Evolutionary conservation across 2,329 filamentous ascomycete species (phyloP).

Genomic region (Penicillium sp.): DNA sequence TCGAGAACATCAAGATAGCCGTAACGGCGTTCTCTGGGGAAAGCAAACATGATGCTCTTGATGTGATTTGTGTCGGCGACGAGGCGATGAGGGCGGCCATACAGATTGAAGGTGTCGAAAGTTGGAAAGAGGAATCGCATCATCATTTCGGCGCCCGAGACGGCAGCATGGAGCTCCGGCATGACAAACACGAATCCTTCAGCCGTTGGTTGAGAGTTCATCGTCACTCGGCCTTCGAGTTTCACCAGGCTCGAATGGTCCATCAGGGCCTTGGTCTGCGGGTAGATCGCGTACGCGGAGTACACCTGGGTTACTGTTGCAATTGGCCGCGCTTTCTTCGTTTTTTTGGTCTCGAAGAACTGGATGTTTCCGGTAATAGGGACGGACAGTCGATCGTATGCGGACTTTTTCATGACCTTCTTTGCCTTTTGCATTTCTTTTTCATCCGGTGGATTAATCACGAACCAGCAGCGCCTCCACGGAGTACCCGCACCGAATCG

Average conservation of each 20-base stretch:
- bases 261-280: constrained; percentile 86
- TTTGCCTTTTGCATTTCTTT: constrained; percentile 81
- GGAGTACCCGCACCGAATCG: constrained; percentile 92
- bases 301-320: constrained; percentile 87
- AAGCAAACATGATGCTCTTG: constrained; percentile 93
- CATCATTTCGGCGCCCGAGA: constrained; percentile 93
- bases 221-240: constrained; percentile 82
- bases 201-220: constrained; percentile 72
- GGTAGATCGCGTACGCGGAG: constrained; percentile 91
- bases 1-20: constrained; percentile 88
- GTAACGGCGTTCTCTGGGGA: constrained; percentile 81
- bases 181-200: constrained; percentile 98
- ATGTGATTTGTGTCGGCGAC: constrained; percentile 82
- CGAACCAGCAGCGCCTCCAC: constrained; percentile 95
- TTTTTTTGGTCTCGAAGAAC: constrained; percentile 91
- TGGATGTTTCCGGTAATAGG: constrained; percentile 81
- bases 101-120: constrained; percentile 86
- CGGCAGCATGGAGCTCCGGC: constrained; percentile 87
- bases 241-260: constrained; percentile 93
- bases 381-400: constrained; percentile 69
- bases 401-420: constrained; percentile 70
- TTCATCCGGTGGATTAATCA: constrained; percentile 85
- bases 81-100: constrained; percentile 79
- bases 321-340: constrained; percentile 84
- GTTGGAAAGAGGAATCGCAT: constrained; percentile 86